Evolutionary conservation across 208 protist genomes (phyloP).

Genomic region (Plasmodiophora brassicae): DNA sequence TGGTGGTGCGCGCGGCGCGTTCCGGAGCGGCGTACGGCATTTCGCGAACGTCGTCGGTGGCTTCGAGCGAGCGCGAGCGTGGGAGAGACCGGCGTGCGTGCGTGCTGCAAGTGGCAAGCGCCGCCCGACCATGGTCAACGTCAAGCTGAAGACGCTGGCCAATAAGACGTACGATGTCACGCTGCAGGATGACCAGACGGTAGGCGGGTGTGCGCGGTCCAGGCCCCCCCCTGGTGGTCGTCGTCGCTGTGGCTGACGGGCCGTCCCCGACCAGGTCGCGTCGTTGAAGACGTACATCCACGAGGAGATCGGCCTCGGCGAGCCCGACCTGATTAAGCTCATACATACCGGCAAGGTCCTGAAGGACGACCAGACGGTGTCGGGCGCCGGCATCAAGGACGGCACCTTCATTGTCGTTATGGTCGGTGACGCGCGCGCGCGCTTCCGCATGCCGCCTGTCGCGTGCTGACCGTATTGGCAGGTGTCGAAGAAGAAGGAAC

Average conservation of each 20-base stretch:
- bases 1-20: too few species aligned
- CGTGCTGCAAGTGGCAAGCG: too few species aligned
- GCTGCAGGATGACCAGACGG: not conserved
- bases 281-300: not conserved
- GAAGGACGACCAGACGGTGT: not conserved
- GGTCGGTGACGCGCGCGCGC: not conserved
- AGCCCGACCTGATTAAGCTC: constrained; percentile 10
- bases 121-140: constrained; percentile 10
- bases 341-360: constrained; percentile 21
- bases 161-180: constrained; percentile 1
- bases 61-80: too few species aligned
- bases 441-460: not conserved
- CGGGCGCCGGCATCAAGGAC: not conserved
- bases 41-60: too few species aligned
- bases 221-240: too few species aligned
- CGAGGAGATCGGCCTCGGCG: not conserved
- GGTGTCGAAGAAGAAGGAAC: constrained; percentile 26
- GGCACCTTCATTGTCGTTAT: constrained; percentile 14
- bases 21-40: too few species aligned
- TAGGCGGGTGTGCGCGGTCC: too few species aligned
- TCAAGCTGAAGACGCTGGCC: constrained; percentile 29
- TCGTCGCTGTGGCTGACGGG: too few species aligned
- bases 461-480: not conserved
- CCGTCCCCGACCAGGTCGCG: not conserved
- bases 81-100: too few species aligned